Base-by-base conservation (phyloP, 2,329 filamentous ascomycete species). In the Xylariaceae sp. region DNA sequence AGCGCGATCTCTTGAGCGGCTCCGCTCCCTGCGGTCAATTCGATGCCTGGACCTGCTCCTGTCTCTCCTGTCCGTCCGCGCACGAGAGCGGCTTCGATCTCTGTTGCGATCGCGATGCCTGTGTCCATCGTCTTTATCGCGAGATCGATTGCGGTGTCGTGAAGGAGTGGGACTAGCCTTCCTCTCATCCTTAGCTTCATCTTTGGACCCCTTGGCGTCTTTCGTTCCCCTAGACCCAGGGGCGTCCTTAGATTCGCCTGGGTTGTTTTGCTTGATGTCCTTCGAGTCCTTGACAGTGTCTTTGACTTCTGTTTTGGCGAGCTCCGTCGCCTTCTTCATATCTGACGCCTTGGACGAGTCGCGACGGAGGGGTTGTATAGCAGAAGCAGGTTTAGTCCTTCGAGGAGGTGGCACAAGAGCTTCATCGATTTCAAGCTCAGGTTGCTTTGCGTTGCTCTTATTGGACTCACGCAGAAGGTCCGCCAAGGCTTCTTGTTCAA, bases 381-480 rank as follows among this genome's bases (percentile, higher is more conserved):
- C 78, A 16, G 78, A 81, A 4, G 72, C 72, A 1, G 76, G 76
- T 64, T 57, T 72, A 36, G 55, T 56, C 49, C 64, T 73, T 67
- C 59, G 68, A 2, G 76, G 78, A 1, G 78, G 78, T 3, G 78
- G 78, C 2, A 69, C 72, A 19, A 81, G 62, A 12, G 73, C 69
- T 37, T 73, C 67, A 44, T 81, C 78, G 30, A 80, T 64, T 49
- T 81, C 78, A 34, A 78, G 54, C 51, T 80, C 78, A 7, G 70
- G 72, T 41, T 73, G 68, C 44, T 73, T 72, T 3, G 66, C 62
- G 3, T 66, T 59, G 19, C 67, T 64, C 33, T 71, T 70, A 39
- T 71, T 77, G 59, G 76, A 80, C 52, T 81, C 78, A n/a, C 78
- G 69, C 11, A 81, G 59, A 12, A 81, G 66, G 45, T 81, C 74